Conservation (phyloP, 257 asterid genomes). For the Nicotiana paniculata region DNA sequence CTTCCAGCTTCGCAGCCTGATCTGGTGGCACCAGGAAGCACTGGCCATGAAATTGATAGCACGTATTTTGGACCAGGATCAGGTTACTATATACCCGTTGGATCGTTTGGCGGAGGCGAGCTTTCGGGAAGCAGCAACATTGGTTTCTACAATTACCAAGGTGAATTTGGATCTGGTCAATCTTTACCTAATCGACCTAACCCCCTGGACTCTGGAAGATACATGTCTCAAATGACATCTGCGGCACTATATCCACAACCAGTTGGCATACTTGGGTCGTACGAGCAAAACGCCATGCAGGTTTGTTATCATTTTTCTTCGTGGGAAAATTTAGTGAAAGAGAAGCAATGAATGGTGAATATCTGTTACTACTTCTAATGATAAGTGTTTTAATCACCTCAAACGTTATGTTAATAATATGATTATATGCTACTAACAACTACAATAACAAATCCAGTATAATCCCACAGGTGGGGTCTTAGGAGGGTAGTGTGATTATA, state of each 20-base stretch:
- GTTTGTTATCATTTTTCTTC: constrained; percentile 36
- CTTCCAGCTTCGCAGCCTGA: constrained; percentile 72
- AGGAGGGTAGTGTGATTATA: background rate
- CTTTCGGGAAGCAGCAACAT: constrained; percentile 63
- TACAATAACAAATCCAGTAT: no score
- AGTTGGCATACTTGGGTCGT: constrained; percentile 83
- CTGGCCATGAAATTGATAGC: constrained; percentile 79
- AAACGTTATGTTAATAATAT: background rate
- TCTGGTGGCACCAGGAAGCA: constrained; percentile 54
- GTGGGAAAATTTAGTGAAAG: background rate
- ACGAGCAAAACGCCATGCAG: constrained; percentile 88
- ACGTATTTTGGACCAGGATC: constrained; percentile 71
- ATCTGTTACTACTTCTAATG: background rate
- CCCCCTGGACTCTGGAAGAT: constrained; percentile 66
- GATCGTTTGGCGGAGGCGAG: constrained; percentile 79
- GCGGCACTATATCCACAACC: constrained; percentile 82
- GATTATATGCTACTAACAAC: background rate
- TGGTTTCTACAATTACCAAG: constrained; percentile 75
- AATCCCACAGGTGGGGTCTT: no score
- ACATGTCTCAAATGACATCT: constrained; percentile 71
- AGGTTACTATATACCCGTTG: constrained; percentile 80
- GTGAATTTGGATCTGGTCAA: constrained; percentile 74
- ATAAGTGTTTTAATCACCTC: background rate
- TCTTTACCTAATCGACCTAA: constrained; percentile 51
- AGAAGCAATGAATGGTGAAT: background rate